Evolutionary conservation across 257 asterid genomes (phyloP).

Genomic region (Ocimum tenuiflorum): DNA sequence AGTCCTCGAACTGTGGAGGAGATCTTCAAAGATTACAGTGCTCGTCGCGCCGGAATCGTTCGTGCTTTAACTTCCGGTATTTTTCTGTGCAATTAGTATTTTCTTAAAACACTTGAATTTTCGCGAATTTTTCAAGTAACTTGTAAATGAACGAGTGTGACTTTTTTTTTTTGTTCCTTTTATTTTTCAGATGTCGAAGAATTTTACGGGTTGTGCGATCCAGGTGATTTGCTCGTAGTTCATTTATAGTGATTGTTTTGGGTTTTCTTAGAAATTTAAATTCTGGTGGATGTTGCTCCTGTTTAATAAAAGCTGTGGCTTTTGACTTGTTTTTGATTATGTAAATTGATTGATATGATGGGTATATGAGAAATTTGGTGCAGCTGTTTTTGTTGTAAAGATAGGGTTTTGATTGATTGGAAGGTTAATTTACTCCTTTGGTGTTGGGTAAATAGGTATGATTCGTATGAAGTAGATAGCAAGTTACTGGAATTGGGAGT

Average conservation of each 20-base stretch:
- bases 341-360: background rate
- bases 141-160: background rate
- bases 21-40: conserved; percentile 90
- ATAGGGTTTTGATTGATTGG: background rate
- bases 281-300: background rate
- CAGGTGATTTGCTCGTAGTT: conserved; percentile 52
- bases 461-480: background rate
- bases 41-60: conserved; percentile 74
- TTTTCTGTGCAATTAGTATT: background rate
- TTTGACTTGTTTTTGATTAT: conserved; percentile 14
- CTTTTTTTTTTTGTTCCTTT: background rate
- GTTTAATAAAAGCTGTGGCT: background rate
- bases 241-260: conserved; percentile 3
- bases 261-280: background rate
- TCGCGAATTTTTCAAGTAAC: background rate
- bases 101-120: background rate
- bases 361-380: background rate
- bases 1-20: conserved; percentile 89
- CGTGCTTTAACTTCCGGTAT: conserved; percentile 81
- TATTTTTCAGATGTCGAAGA: conserved; percentile 74
- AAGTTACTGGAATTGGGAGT: background rate
- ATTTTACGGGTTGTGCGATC: conserved; percentile 85
- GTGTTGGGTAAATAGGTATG: background rate
- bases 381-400: background rate
- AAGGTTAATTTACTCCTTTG: background rate